Evolutionary conservation across 192 early-diverging fungal species (phyloP).

Genomic region (Rhizophagus sp.): DNA sequence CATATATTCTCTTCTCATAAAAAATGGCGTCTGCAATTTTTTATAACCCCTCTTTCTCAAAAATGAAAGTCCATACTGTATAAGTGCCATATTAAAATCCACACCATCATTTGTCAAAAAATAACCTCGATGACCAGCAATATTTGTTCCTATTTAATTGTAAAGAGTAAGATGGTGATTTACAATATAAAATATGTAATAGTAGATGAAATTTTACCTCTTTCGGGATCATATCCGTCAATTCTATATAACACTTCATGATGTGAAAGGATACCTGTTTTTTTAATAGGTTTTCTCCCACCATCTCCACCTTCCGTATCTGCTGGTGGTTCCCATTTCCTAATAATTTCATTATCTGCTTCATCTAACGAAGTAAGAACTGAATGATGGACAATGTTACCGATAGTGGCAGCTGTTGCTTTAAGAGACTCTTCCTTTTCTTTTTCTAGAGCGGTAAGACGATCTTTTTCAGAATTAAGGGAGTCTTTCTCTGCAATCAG

Average conservation of each 20-base stretch:
- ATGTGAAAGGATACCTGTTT: conserved; percentile 73
- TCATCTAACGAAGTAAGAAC: conserved; percentile 88
- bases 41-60: conserved; percentile 78
- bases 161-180: neutral
- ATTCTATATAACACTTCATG: conserved; percentile 93
- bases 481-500: conserved; percentile 76
- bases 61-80: conserved; percentile 96
- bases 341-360: conserved; percentile 38
- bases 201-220: conserved; percentile 53
- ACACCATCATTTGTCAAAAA: conserved; percentile 95
- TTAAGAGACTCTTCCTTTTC: conserved; percentile 67
- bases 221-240: conserved; percentile 84
- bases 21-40: conserved; percentile 97
- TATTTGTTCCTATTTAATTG: conserved; percentile 55
- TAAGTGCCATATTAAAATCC: conserved; percentile 93
- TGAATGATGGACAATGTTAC: conserved; percentile 94
- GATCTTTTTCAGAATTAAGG: conserved; percentile 71
- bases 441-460: conserved; percentile 72
- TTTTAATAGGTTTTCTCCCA: conserved; percentile 48
- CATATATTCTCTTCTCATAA: conserved; percentile 97
- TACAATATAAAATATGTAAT: too few relatives aligned
- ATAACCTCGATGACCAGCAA: conserved; percentile 99
- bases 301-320: neutral
- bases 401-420: conserved; percentile 68
- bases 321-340: conserved; percentile 15